Percentiles rank a stretch among this genome's conserved stretches.
Evolutionary conservation across 345 rosid species (phyloP).

Genomic region (Rhodamnia argentea): DNA sequence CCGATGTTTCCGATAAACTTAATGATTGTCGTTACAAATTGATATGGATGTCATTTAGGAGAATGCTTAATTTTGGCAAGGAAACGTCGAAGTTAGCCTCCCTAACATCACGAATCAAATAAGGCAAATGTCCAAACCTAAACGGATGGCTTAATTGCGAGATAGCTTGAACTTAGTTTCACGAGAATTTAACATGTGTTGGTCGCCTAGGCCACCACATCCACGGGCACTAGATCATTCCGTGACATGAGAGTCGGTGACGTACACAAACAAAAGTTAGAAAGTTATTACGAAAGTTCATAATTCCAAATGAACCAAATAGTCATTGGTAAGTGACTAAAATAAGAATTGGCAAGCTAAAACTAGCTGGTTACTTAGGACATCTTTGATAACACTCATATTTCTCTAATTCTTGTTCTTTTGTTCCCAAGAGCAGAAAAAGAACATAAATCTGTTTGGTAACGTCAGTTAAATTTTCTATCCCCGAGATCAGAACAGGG

Average conservation of each 20-base stretch:
- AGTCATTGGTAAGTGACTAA: neutral
- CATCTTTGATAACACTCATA: too few relatives aligned
- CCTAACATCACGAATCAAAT: neutral
- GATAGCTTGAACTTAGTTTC: neutral
- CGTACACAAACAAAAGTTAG: neutral
- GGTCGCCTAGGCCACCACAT: neutral
- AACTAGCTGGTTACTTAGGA: neutral
- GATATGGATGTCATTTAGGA: neutral
- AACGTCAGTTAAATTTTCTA: too few relatives aligned
- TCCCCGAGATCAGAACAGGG: too few relatives aligned
- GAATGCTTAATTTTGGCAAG: neutral
- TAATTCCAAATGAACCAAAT: neutral
- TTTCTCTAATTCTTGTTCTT: too few relatives aligned
- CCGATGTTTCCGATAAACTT: neutral
- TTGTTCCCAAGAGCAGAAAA: too few relatives aligned
- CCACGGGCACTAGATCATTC: rapidly evolving
- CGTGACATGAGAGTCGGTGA: neutral
- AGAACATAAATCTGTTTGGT: too few relatives aligned
- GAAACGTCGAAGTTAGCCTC: neutral
- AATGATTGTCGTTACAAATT: neutral
- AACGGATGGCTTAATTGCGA: neutral
- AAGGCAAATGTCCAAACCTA: neutral
- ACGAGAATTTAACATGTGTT: neutral
- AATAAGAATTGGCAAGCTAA: neutral
- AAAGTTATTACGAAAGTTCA: neutral